Evolutionary conservation across 179 eudicot genomes (phyloP).

Genomic region (Drosera spatulata): DNA sequence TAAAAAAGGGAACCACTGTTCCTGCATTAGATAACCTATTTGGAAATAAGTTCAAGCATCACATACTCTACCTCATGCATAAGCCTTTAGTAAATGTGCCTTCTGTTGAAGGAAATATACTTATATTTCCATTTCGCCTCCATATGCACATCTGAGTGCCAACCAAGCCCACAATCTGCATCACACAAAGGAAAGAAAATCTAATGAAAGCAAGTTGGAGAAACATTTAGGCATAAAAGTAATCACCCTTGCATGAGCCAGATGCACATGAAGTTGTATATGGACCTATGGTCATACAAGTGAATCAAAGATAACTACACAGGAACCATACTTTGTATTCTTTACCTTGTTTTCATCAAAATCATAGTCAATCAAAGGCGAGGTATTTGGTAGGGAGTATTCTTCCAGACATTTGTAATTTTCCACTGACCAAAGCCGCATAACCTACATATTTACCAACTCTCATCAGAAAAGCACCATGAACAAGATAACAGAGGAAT

Average conservation of each 20-base stretch:
- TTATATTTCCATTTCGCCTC: conserved; percentile 52
- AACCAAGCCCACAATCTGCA: conserved; percentile 72
- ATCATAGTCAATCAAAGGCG: conserved; percentile 71
- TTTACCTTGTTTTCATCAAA: conserved; percentile 93
- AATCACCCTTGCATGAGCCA: background rate
- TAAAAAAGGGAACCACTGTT: too few species aligned
- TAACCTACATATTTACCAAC: conserved; percentile 31
- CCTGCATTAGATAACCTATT: background rate
- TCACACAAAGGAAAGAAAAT: background rate
- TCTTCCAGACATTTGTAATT: conserved; percentile 69
- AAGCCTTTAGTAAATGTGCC: conserved; percentile 53
- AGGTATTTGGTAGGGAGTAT: conserved; percentile 42
- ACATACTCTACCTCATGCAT: conserved; percentile 56
- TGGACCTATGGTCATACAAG: background rate
- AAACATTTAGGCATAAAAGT: too few species aligned
- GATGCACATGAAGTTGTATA: background rate
- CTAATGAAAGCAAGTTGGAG: too few species aligned
- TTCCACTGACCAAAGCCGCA: conserved; percentile 87
- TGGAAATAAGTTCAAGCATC: background rate
- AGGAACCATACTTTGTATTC: background rate
- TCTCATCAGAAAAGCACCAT: background rate
- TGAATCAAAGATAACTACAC: background rate
- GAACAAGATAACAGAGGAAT: background rate
- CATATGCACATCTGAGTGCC: conserved; percentile 81
- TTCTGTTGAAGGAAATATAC: conserved; percentile 57